These are phyloP conservation scores for Arabidopsis lyrata DNA, from an alignment of 441 rosid species.

Conservation along the genomic window DNA sequence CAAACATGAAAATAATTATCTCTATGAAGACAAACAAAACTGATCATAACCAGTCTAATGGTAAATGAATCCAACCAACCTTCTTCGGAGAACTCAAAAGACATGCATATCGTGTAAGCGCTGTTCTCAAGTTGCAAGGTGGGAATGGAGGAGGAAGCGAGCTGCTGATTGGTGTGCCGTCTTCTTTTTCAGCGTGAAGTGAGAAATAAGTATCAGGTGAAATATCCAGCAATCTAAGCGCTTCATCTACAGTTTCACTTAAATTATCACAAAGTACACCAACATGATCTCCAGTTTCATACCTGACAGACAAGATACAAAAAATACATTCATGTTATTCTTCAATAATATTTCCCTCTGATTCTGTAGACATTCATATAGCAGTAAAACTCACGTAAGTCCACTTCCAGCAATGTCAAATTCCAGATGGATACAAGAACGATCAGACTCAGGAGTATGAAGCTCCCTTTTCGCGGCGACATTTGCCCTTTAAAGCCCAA, in stretches of 20 bases:
- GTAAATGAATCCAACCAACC: conserved; percentile 56
- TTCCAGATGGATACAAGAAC: conserved; percentile 98
- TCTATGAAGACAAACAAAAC: not conserved
- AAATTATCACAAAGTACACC: conserved; percentile 89
- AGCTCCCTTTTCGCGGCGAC: conserved; percentile 90
- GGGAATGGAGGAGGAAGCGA: conserved; percentile 87
- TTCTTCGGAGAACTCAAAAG: conserved; percentile 91
- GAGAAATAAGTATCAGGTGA: conserved; percentile 94
- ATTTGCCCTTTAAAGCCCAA: conserved; percentile 62
- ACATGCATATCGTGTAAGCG: conserved; percentile 82
- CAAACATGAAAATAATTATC: conserved; percentile 37
- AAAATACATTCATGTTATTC: conserved; percentile 6
- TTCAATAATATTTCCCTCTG: not conserved
- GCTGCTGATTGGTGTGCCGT: conserved; percentile 84
- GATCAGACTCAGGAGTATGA: conserved; percentile 89
- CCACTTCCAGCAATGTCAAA: conserved; percentile 92
- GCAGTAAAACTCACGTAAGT: conserved; percentile 66
- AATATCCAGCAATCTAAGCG: conserved; percentile 67
- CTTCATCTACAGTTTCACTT: conserved; percentile 88
- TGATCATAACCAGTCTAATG: conserved; percentile 12
- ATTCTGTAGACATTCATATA: not conserved
- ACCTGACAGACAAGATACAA: conserved; percentile 56
- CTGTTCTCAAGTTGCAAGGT: conserved; percentile 84
- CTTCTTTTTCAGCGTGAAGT: conserved; percentile 83
- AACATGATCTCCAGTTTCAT: conserved; percentile 98